Evolutionary conservation across 1,139 yeast genomes (phyloP), one percentile per base, ranked within the genome.

Genomic region (Pichia sp.): DNA sequence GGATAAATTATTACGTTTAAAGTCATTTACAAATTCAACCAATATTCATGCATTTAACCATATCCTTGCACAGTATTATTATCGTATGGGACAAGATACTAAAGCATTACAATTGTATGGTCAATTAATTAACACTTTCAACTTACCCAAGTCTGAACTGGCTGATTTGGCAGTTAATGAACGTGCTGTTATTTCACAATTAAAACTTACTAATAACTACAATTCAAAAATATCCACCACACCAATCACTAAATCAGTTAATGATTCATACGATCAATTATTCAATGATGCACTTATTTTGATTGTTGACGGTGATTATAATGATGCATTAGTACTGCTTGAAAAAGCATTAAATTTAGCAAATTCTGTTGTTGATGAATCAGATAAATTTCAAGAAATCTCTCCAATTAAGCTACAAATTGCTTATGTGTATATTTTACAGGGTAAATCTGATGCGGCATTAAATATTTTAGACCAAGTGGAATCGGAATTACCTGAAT

Each of bases 61-160:
- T 63, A 74, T 88, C n/a, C 66, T 82, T 53, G 96, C 97, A 0
- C 98, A 90, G 67, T 80, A 81, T 53, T 76, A 75, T 60, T 88
- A 85, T 69, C 82, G 82, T 60, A 64, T 66, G 35, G 97, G 96
- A 9, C 63, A 76, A 22, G 73, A 77, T 56, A 62, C 60, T 1
- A 72, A 74, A 42, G 81, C 96, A 0, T 70, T 76, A 53, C 62
- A 66, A 7, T 57, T 85, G 4, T 88, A 87, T 61, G 67, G 73
- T 44, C 67, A 68, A 6, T 68, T 87, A 48, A 63, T 78, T 26
- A 43, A 57, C 8, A 45, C 51, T 6, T 50, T 36, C 39, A 18
- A 25, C 15, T 18, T 29, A 13, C 20, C 24, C 8, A 44, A 48
- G 29, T 52, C 64, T 18, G 77, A 74, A 52, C 58, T 61, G 15